phyloP scores from a whole-genome alignment of 1,139 yeast species.

The Diutina neorugosa region DNA sequence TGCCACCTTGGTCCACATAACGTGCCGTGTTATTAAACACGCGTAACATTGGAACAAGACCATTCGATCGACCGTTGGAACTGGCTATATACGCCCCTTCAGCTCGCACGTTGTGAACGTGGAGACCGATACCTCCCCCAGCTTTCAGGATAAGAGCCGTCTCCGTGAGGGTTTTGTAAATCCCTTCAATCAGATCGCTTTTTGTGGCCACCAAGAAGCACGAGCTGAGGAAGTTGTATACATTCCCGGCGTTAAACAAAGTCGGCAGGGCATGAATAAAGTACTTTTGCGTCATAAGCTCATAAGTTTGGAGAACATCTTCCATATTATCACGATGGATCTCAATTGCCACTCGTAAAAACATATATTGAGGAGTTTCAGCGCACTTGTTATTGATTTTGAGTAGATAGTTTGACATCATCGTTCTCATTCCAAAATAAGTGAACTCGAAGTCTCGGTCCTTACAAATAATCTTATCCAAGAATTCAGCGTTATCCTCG shows the following conservation, averaged over 20 bases:
- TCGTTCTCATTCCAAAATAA: slow-evolving; percentile 79
- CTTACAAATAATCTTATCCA: slow-evolving; percentile 6
- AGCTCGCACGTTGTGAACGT: slow-evolving; percentile 72
- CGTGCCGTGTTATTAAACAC: slow-evolving; percentile 88
- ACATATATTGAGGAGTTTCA: slow-evolving; percentile 84
- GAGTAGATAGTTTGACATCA: slow-evolving; percentile 72
- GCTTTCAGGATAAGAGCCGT: slow-evolving; percentile 82
- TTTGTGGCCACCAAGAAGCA: slow-evolving; percentile 84
- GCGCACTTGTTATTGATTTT: slow-evolving; percentile 63
- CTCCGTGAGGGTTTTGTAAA: slow-evolving; percentile 74
- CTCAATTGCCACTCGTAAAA: slow-evolving; percentile 84
- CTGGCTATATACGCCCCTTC: slow-evolving; percentile 84
- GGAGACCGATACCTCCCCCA: slow-evolving; percentile 87
- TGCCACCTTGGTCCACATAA: slow-evolving; percentile 90
- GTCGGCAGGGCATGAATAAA: slow-evolving; percentile 90
- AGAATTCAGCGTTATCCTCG: slow-evolving; percentile 3
- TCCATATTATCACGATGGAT: slow-evolving; percentile 70
- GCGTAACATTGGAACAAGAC: slow-evolving; percentile 81
- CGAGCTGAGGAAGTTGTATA: slow-evolving; percentile 76
- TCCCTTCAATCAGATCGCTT: slow-evolving; percentile 80
- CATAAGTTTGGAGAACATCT: slow-evolving; percentile 66
- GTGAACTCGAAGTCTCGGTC: slow-evolving; percentile 56
- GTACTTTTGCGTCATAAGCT: slow-evolving; percentile 71
- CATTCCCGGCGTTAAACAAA: slow-evolving; percentile 82
- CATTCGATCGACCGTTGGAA: slow-evolving; percentile 82